Conservation (phyloP, 306 rosid species). For the Prinsepia uniflora region DNA sequence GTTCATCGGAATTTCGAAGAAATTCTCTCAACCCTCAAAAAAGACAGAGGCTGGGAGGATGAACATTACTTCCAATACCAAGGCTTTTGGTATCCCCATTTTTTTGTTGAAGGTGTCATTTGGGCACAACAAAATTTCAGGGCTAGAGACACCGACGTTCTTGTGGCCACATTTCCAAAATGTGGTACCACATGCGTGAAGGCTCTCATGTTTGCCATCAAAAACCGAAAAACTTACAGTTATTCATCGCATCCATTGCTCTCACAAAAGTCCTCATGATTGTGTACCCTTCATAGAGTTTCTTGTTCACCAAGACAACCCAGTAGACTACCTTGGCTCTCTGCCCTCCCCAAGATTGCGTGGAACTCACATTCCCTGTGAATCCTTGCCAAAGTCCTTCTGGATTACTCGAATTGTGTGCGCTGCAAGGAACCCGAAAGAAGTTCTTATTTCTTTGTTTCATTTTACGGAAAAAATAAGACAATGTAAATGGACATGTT, state of each 20-base stretch:
- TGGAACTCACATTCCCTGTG: conserved; percentile 5
- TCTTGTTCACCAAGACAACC: neutral
- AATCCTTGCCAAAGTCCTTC: conserved; percentile 13
- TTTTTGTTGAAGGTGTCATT: neutral
- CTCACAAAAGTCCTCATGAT: neutral
- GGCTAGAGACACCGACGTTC: neutral
- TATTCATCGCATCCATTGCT: conserved; percentile 6
- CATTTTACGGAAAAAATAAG: conserved; percentile 4
- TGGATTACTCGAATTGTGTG: conserved; percentile 25
- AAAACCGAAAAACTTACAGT: neutral
- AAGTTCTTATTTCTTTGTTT: conserved; percentile 39
- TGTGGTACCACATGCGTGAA: conserved; percentile 21
- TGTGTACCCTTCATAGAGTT: neutral
- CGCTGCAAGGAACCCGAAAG: conserved; percentile 47
- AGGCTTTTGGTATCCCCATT: neutral
- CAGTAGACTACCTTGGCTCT: neutral
- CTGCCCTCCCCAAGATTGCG: neutral
- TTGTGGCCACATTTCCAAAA: conserved; percentile 10
- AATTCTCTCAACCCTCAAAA: conserved; percentile 11
- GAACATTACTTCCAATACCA: conserved; percentile 2
- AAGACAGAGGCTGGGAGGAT: neutral
- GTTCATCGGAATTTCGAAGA: neutral
- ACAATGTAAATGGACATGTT: neutral
- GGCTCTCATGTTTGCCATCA: conserved; percentile 4
- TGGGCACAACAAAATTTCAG: neutral